Conservation (phyloP, 768 basidiomycete species). For the Gymnopilus dilepis region DNA sequence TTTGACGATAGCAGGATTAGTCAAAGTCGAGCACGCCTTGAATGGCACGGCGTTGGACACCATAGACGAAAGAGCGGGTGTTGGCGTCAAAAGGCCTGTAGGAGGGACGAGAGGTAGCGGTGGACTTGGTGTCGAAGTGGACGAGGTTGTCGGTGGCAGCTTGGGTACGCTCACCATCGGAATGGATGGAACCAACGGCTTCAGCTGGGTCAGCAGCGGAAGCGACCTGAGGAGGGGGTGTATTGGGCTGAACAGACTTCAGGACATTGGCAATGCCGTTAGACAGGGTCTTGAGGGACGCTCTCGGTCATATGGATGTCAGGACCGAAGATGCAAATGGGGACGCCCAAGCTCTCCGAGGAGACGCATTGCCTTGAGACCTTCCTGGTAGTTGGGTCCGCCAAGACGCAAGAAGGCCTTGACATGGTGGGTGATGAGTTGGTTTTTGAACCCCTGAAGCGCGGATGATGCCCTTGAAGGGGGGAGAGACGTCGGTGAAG, state of each 20-base stretch:
- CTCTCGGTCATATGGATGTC: conserved; percentile 99
- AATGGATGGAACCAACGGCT: conserved; percentile 72
- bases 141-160: conserved; percentile 92
- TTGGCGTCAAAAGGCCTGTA: conserved; percentile 91
- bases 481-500: conserved; percentile 99
- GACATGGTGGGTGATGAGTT: conserved; percentile 83
- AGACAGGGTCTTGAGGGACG: conserved; percentile 67
- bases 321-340: conserved; percentile 96
- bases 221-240: conserved; percentile 44
- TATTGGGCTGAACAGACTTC: conserved; percentile 42
- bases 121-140: conserved; percentile 68
- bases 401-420: conserved; percentile 97
- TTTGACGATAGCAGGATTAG: conserved; percentile 91
- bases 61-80: conserved; percentile 98
- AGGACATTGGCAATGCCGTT: conserved; percentile 33
- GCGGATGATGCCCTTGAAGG: conserved; percentile 99
- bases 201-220: conserved; percentile 45
- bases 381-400: conserved; percentile 99
- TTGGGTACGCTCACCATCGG: conserved; percentile 82
- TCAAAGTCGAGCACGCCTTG: conserved; percentile 98
- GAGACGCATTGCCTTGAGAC: conserved; percentile 96
- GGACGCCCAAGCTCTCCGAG: conserved; percentile 94
- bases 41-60: conserved; percentile 98
- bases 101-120: conserved; percentile 61
- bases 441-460: conserved; percentile 93